A percentile compares a stretch with the other conserved stretches of the same genome.
phyloP scores from a whole-genome alignment of 805 yeast genomes.

The Komagataella kurtzmanii region DNA sequence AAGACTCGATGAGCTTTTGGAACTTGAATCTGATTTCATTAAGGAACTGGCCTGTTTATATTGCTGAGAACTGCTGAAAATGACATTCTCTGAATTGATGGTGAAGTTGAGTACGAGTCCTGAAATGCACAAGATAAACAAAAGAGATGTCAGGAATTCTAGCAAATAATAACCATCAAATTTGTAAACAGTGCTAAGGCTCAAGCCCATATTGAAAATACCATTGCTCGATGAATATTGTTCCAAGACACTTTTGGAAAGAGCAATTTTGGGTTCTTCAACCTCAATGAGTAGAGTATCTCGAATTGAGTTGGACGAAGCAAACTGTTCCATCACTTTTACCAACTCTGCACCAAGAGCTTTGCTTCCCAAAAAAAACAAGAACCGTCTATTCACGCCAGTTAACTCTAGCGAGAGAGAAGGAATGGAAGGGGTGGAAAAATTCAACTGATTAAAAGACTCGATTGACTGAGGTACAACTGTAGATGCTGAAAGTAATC shows the following conservation, averaged over 20 bases:
- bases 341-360: constrained; percentile 15
- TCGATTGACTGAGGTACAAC: not conserved
- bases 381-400: constrained; percentile 4
- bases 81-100: constrained; percentile 13
- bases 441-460: not conserved
- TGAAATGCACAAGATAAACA: constrained; percentile 37
- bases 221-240: not conserved
- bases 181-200: constrained; percentile 18
- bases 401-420: not conserved
- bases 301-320: constrained; percentile 1
- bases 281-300: constrained; percentile 9
- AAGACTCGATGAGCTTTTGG: not conserved
- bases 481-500: not conserved
- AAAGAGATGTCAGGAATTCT: constrained; percentile 39
- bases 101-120: constrained; percentile 28
- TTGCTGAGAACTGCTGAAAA: not conserved
- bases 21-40: not conserved
- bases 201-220: constrained; percentile 8
- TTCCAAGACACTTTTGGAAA: constrained; percentile 4
- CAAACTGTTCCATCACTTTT: not conserved
- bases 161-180: constrained; percentile 37
- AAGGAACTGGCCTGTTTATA: not conserved
- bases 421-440: not conserved
- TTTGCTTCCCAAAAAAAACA: constrained; percentile 14
- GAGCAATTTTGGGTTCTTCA: constrained; percentile 13